Conservation (phyloP, 1,139 yeast genomes). For the Hansenula lynferdii region DNA sequence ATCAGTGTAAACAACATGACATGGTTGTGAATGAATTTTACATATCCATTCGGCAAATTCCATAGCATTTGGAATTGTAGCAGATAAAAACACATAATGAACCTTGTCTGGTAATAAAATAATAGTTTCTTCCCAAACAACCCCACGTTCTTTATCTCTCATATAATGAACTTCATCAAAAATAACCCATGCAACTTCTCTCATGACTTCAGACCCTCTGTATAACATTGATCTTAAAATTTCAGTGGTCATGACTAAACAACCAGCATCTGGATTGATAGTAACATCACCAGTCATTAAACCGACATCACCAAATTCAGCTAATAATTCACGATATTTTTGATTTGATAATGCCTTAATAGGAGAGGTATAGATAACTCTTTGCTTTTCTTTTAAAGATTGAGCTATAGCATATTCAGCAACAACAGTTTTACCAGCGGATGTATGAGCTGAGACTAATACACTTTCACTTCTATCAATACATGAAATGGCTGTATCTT, state of each 20-base stretch:
- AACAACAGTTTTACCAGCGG: slow-evolving; percentile 98
- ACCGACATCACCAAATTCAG: slow-evolving; percentile 95
- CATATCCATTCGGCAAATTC: slow-evolving; percentile 99
- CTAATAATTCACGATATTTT: slow-evolving; percentile 87
- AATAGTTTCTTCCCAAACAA: slow-evolving; percentile 99
- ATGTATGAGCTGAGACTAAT: slow-evolving; percentile 95
- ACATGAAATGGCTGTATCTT: slow-evolving; percentile 91
- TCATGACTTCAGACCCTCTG: slow-evolving; percentile 90
- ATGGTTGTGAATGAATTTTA: slow-evolving; percentile 90
- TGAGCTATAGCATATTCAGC: slow-evolving; percentile 99
- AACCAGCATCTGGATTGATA: slow-evolving; percentile 93
- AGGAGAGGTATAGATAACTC: slow-evolving; percentile 96
- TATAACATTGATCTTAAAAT: slow-evolving; percentile 89
- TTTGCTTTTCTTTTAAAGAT: slow-evolving; percentile 81
- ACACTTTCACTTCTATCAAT: slow-evolving; percentile 95
- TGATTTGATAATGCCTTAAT: slow-evolving; percentile 96
- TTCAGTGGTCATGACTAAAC: slow-evolving; percentile 97
- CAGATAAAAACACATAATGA: slow-evolving; percentile 80
- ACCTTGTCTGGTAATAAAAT: slow-evolving; percentile 94
- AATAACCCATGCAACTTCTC: slow-evolving; percentile 96
- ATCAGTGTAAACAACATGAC: slow-evolving; percentile 98
- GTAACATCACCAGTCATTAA: slow-evolving; percentile 98
- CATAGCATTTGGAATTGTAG: slow-evolving; percentile 97
- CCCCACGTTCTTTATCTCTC: slow-evolving; percentile 96
- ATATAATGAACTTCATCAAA: slow-evolving; percentile 97